These are phyloP conservation scores for Scalesia atractyloides DNA, from an alignment of 129 eudicot genomes.

Conservation along the genomic window DNA sequence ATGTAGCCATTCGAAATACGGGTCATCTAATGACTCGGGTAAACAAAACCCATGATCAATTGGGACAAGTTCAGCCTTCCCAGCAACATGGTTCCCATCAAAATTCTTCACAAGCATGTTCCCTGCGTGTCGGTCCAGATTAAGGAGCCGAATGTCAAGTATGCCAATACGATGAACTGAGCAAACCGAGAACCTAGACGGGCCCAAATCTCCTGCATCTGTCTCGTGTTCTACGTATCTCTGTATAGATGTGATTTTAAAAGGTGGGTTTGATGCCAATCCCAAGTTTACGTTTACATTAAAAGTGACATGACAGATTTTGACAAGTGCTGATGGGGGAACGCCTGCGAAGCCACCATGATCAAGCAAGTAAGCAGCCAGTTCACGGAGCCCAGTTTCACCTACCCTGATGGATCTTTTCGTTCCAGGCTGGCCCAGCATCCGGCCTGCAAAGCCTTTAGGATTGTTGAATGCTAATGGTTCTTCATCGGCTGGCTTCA, in stretches of 20 bases:
- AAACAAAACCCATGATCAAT: constrained; percentile 97
- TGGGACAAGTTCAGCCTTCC: constrained; percentile 73
- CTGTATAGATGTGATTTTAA: constrained; percentile 83
- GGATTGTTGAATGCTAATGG: constrained; percentile 90
- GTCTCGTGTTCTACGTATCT: constrained; percentile 67
- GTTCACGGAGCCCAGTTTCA: constrained; percentile 82
- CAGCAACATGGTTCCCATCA: constrained; percentile 49
- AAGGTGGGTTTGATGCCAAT: constrained; percentile 38
- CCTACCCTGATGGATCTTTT: constrained; percentile 84
- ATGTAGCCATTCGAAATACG: constrained; percentile 95
- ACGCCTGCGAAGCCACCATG: constrained; percentile 91
- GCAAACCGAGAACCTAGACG: constrained; percentile 75
- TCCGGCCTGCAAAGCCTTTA: constrained; percentile 82
- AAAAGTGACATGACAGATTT: constrained; percentile 62
- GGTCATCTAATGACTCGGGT: constrained; percentile 91
- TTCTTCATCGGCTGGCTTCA: constrained; percentile 94
- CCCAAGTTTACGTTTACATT: constrained; percentile 42
- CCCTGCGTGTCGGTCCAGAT: constrained; percentile 94
- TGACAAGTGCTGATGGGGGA: constrained; percentile 87
- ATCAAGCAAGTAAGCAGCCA: constrained; percentile 94
- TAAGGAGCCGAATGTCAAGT: constrained; percentile 71
- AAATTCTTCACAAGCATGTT: constrained; percentile 81
- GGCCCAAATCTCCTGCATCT: constrained; percentile 94
- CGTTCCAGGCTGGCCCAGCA: constrained; percentile 91
- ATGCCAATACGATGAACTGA: constrained; percentile 86